Conservation (phyloP, 2,329 filamentous ascomycete species). For the Sporothrix brunneoviolacea region DNA sequence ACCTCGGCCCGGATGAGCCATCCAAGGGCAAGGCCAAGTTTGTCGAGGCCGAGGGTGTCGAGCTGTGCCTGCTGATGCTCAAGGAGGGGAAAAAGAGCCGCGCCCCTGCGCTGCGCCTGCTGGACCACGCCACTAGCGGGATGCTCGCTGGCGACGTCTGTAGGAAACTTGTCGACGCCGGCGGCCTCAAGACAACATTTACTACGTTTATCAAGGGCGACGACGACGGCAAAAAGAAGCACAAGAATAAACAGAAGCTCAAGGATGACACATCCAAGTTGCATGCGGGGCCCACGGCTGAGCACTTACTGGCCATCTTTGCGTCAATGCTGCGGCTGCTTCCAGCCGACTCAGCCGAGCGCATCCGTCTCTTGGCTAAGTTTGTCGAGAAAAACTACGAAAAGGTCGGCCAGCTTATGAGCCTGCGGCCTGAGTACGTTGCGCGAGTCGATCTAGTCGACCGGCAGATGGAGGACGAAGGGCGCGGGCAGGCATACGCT, state of each 20-base stretch:
- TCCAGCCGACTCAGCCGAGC: slow-evolving; percentile 66
- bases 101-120: slow-evolving; percentile 58
- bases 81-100: slow-evolving; percentile 75
- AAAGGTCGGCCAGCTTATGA: slow-evolving; percentile 68
- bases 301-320: slow-evolving; percentile 82
- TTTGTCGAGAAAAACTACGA: slow-evolving; percentile 93
- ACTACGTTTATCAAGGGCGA: slow-evolving; percentile 76
- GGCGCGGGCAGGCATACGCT: slow-evolving; percentile 16
- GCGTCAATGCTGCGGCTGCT: slow-evolving; percentile 72
- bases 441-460: slow-evolving; percentile 57
- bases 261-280: neutral
- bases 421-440: slow-evolving; percentile 64
- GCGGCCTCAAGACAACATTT: slow-evolving; percentile 78
- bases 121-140: slow-evolving; percentile 71
- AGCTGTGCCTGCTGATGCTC: slow-evolving; percentile 87
- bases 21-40: slow-evolving; percentile 67
- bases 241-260: slow-evolving; percentile 12
- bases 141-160: slow-evolving; percentile 49
- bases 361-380: slow-evolving; percentile 83
- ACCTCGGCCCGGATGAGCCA: neutral
- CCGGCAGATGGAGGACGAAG: slow-evolving; percentile 45
- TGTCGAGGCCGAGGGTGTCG: slow-evolving; percentile 82
- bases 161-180: slow-evolving; percentile 69
- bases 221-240: slow-evolving; percentile 13
- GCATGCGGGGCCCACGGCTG: slow-evolving; percentile 60